A percentile compares a stretch with the other conserved stretches of the same genome.
Conservation (phyloP, 805 yeast genomes). For the Kazachstania africana region DNA sequence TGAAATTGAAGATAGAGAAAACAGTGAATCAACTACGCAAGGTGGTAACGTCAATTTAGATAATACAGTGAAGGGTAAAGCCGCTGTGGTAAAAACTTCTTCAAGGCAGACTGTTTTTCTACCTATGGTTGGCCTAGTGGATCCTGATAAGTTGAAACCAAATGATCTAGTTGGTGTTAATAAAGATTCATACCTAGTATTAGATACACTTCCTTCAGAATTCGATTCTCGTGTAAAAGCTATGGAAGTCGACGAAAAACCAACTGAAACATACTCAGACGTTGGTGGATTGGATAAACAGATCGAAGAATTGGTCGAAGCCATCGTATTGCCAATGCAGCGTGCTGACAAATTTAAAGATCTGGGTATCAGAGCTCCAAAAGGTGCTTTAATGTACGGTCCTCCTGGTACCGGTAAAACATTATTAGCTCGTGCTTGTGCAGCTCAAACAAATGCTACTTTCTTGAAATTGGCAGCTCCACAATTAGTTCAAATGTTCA, state of each 20-base stretch:
- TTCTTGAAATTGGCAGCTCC: constrained; percentile 95
- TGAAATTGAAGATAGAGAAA: constrained; percentile 68
- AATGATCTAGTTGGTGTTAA: constrained; percentile 96
- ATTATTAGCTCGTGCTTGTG: constrained; percentile 93
- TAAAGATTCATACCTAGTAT: constrained; percentile 85
- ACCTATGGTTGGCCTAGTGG: constrained; percentile 93
- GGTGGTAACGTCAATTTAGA: constrained; percentile 94
- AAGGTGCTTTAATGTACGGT: constrained; percentile 97
- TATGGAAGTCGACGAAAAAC: constrained; percentile 98
- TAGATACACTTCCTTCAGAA: constrained; percentile 93
- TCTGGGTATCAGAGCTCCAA: constrained; percentile 94
- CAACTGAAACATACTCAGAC: constrained; percentile 92
- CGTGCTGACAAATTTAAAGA: constrained; percentile 92
- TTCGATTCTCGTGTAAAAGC: constrained; percentile 97
- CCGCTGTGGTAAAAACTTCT: constrained; percentile 96
- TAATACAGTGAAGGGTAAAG: constrained; percentile 82
- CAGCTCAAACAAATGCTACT: constrained; percentile 97
- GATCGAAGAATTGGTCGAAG: constrained; percentile 95
- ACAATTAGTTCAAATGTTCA: constrained; percentile 94
- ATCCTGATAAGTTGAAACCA: constrained; percentile 85
- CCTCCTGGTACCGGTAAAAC: constrained; percentile 99
- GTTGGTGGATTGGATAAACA: constrained; percentile 98
- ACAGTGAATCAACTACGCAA: constrained; percentile 44
- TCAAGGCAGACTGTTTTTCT: constrained; percentile 95
- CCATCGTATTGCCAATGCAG: constrained; percentile 96